Base-by-base conservation (phyloP, 2,329 filamentous ascomycete genomes). In the Penicillium sclerotiorum region DNA sequence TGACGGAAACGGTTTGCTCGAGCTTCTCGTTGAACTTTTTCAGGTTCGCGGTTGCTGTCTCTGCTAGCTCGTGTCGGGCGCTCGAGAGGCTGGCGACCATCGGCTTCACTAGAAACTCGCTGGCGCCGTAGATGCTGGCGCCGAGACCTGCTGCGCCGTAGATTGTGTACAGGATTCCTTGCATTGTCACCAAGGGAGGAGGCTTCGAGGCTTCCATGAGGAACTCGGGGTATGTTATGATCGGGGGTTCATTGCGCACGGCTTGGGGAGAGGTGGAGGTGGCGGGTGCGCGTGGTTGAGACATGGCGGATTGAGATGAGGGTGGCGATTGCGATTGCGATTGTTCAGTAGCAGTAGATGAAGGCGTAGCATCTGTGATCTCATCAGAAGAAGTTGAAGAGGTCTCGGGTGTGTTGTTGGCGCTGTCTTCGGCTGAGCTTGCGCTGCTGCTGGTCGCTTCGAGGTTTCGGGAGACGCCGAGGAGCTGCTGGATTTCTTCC, bases 211-310 rank as follows among this genome's bases (percentile, higher is more conserved):
- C 73, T 53, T 83, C 76, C 37, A 82, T 72, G 33, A 86, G 77
- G 59, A 86, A 86, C 64, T 87, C 83, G 4, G 83, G 83, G 60
- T 87, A 87, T 38, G 84, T 86, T 55, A 87, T 83, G 50, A 87
- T 84, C 4, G 83, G 83, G 15, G 83, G 79, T 20, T 79, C 67
- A 30, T 80, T 77, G 61, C 72, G 72, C 46, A 66, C 53, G 8
- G 61, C 42, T 11, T 58, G 25, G 27, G 55, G 44, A 41, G 56
- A 48, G 46, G 43, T 47, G 54, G 55, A 36, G 51, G 48, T 45
- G 49, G 51, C 38, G 56, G 52, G 23, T 32, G 53, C 39, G 28
- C 45, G 47, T 3, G 58, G 37, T 50, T 56, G 56, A 40, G 59
- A 38, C 56, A 54, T 49, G 20, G 49, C 45, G 51, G 23, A 45